Percentiles rank a stretch among this genome's conserved stretches.
These are phyloP conservation scores for Oryza glumipatula DNA, from an alignment of 176 grass and related monocot genomes.

Conservation along the genomic window DNA sequence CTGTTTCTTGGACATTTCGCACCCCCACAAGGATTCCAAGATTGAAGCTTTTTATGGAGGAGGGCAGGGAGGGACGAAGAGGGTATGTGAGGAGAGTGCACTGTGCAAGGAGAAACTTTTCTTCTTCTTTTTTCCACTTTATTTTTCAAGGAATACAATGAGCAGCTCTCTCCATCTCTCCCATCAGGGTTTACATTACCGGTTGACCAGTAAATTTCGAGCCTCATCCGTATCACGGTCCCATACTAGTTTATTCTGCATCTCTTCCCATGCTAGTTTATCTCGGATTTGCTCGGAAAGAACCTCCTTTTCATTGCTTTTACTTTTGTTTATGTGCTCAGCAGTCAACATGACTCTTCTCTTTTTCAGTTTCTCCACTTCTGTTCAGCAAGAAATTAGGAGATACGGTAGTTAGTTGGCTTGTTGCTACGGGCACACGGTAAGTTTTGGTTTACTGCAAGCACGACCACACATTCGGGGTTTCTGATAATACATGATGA, in stretches of 20 bases:
- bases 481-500: neutral
- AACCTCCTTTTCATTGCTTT: neutral
- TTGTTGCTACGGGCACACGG: neutral
- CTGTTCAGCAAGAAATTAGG: neutral
- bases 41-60: conserved; percentile 28
- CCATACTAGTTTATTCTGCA: neutral
- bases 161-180: neutral
- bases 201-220: too few species aligned
- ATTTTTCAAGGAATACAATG: neutral
- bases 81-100: conserved; percentile 3
- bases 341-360: neutral
- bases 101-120: conserved; percentile 17
- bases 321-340: neutral
- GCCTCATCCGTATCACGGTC: too few species aligned
- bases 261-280: neutral
- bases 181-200: too few species aligned
- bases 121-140: neutral
- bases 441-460: too few species aligned
- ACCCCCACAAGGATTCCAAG: neutral
- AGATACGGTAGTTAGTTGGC: neutral
- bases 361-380: neutral
- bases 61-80: neutral
- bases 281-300: neutral
- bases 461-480: neutral
- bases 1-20: conserved; percentile 45